A percentile compares a stretch with the other conserved stretches of the same genome.
Conservation (phyloP, 1,284 basidiomycete genomes). For the Ustilago trichophora region DNA sequence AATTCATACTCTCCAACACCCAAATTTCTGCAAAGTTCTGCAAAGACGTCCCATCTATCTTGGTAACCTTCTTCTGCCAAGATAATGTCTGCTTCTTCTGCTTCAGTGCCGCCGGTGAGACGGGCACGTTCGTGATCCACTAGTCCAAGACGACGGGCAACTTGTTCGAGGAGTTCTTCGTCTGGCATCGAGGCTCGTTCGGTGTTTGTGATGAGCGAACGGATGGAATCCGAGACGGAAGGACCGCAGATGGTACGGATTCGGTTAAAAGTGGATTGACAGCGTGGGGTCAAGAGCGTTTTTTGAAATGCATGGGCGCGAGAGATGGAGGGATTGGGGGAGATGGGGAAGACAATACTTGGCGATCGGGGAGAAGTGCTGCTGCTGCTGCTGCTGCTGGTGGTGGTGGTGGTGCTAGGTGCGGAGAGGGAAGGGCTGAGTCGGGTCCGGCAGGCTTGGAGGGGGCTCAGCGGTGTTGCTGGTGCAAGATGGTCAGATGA, state of each 20-base stretch:
- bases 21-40: conserved; percentile 10
- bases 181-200: conserved; percentile 24
- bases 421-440: not conserved
- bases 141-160: conserved; percentile 15
- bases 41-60: conserved; percentile 26
- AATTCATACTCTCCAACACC: conserved; percentile 37
- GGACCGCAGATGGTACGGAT: not conserved
- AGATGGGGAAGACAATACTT: conserved; percentile 42
- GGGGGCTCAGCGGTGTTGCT: conserved; percentile 21
- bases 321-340: conserved; percentile 34
- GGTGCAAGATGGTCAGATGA: conserved; percentile 1
- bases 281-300: conserved; percentile 5
- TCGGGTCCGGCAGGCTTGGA: conserved; percentile 9
- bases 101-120: conserved; percentile 8
- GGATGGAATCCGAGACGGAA: not conserved
- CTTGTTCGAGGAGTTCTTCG: conserved; percentile 28
- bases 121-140: conserved; percentile 32
- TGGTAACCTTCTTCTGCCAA: conserved; percentile 37
- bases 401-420: not conserved
- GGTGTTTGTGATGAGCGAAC: conserved; percentile 13
- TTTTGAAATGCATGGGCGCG: conserved; percentile 22
- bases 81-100: conserved; percentile 19
- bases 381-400: conserved; percentile 7
- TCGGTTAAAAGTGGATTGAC: conserved; percentile 5
- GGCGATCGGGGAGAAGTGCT: too few relatives aligned